Evolutionary conservation across 768 basidiomycete species (phyloP).

Genomic region (Pisolithus microcarpus): DNA sequence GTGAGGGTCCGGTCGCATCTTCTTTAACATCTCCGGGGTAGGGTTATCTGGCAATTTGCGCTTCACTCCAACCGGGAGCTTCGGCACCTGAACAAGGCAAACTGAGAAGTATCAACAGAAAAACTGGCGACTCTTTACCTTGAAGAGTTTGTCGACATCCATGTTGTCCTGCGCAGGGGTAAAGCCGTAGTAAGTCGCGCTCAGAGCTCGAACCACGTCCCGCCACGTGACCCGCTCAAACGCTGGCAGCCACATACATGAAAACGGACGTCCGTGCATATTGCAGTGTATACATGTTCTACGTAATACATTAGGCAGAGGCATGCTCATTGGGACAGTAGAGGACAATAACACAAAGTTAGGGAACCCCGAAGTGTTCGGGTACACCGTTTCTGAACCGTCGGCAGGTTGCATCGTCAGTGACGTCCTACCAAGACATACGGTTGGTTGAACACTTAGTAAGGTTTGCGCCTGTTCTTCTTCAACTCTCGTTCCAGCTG

Average conservation of each 20-base stretch:
- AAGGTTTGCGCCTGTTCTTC: conserved; percentile 84
- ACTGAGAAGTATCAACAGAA: neutral
- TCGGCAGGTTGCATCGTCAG: too few relatives aligned
- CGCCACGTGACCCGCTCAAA: neutral
- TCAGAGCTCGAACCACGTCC: neutral
- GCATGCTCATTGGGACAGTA: too few relatives aligned
- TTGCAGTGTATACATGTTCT: too few relatives aligned
- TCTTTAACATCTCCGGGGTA: conserved; percentile 76
- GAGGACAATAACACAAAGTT: too few relatives aligned
- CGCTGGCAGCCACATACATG: too few relatives aligned
- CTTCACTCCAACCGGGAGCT: conserved; percentile 60
- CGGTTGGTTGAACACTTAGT: conserved; percentile 33
- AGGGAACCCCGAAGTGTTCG: neutral
- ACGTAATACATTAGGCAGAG: too few relatives aligned
- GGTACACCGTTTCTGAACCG: neutral
- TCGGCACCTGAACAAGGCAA: conserved; percentile 45
- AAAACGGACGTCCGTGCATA: too few relatives aligned
- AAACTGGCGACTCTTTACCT: conserved; percentile 23
- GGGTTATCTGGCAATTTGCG: conserved; percentile 72
- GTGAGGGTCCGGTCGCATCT: conserved; percentile 52
- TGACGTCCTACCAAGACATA: neutral
- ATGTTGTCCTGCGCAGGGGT: conserved; percentile 17
- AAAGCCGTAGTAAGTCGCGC: neutral
- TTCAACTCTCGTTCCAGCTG: conserved; percentile 86
- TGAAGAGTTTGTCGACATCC: conserved; percentile 48